These are phyloP conservation scores for Chlorella sorokiniana DNA, from an alignment of 139 green algal genomes.

Conservation along the genomic window DNA sequence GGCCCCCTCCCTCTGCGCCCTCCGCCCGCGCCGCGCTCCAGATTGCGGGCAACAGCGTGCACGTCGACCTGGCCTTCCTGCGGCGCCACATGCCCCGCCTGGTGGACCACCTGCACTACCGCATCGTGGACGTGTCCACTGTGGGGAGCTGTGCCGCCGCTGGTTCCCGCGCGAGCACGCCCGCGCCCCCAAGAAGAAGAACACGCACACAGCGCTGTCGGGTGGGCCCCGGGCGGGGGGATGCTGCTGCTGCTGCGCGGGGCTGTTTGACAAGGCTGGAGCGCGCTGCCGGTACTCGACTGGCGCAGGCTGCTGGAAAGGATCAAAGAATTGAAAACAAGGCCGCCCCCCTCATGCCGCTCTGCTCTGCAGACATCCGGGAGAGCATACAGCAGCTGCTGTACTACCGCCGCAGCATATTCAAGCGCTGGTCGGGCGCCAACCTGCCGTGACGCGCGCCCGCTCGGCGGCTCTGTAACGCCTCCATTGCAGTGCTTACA, in stretches of 20 bases:
- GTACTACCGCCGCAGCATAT: conserved; percentile 82
- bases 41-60: conserved; percentile 83
- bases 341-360: neutral
- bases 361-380: conserved; percentile 68
- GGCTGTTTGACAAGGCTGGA: neutral
- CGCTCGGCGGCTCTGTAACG: neutral
- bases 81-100: conserved; percentile 85
- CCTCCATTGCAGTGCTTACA: neutral
- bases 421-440: conserved; percentile 55
- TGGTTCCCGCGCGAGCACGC: conserved; percentile 64
- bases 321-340: too few species aligned
- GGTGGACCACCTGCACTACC: conserved; percentile 77
- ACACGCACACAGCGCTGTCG: conserved; percentile 83
- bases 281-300: too few species aligned
- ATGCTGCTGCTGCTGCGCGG: neutral
- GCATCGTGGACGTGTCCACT: conserved; percentile 91
- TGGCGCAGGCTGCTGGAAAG: neutral
- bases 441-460: neutral
- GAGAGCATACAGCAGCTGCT: conserved; percentile 88
- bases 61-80: conserved; percentile 91
- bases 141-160: conserved; percentile 75
- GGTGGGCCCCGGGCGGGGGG: neutral
- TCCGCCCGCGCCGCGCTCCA: neutral
- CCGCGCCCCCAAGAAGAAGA: conserved; percentile 66
- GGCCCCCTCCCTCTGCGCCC: too few species aligned